phyloP scores from a whole-genome alignment of 148 eudicot genomes.

The Gaultheria prostrata region DNA sequence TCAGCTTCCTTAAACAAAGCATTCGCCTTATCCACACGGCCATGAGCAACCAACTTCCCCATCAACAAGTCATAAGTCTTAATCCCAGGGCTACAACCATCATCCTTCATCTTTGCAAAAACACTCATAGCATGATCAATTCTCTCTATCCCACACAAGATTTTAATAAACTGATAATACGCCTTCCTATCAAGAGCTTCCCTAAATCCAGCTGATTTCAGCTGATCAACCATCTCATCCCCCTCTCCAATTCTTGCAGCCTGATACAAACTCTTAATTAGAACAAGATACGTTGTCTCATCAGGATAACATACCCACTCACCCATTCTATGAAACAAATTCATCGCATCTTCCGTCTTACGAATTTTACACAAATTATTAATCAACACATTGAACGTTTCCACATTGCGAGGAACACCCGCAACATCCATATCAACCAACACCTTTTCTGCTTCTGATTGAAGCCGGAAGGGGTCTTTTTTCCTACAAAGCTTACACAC shows the following conservation, averaged over 20 bases:
- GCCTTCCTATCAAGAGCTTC: constrained; percentile 59
- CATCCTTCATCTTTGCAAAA: constrained; percentile 76
- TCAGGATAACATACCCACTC: constrained; percentile 88
- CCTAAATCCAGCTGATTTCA: constrained; percentile 85
- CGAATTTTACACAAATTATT: constrained; percentile 73
- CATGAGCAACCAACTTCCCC: constrained; percentile 72
- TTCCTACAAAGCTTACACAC: constrained; percentile 80
- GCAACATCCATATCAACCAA: constrained; percentile 83
- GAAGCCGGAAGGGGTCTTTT: constrained; percentile 70
- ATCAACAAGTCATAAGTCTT: constrained; percentile 78
- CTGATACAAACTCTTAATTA: constrained; percentile 81
- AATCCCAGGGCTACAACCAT: constrained; percentile 67
- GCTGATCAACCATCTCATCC: constrained; percentile 85
- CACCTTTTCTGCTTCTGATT: constrained; percentile 56
- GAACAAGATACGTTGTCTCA: constrained; percentile 64
- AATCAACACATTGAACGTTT: constrained; percentile 82
- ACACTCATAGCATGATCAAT: constrained; percentile 77
- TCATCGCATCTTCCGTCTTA: constrained; percentile 63
- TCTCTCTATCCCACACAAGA: constrained; percentile 90
- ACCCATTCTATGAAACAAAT: constrained; percentile 74
- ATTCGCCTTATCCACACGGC: constrained; percentile 54
- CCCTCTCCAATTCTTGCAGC: constrained; percentile 92
- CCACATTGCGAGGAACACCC: constrained; percentile 77
- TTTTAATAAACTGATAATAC: constrained; percentile 69
- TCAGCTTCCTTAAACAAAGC: constrained; percentile 72